Percentiles rank a stretch among this genome's conserved stretches.
These are phyloP conservation scores for Fennellomyces sp. DNA, from an alignment of 371 early-diverging fungal genomes.

Conservation along the genomic window DNA sequence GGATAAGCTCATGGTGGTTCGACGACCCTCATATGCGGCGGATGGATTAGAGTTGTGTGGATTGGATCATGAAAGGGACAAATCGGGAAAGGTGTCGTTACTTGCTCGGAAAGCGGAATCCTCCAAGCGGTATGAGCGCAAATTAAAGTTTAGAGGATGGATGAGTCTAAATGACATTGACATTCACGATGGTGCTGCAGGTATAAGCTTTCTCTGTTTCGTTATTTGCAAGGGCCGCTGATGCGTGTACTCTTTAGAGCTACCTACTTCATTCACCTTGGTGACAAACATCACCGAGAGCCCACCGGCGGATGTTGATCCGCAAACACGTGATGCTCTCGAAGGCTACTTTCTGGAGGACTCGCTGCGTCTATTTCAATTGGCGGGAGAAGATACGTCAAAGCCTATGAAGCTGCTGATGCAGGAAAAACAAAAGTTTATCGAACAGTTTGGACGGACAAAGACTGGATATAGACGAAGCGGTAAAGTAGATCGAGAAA, in stretches of 20 bases:
- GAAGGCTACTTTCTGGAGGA: constrained; percentile 20
- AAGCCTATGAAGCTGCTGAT: constrained; percentile 3
- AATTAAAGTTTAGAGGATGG: constrained; percentile 52
- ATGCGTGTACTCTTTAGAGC: no score
- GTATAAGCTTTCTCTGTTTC: constrained; percentile 12
- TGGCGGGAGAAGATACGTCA: not conserved
- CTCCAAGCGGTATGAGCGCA: constrained; percentile 10
- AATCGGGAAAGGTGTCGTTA: constrained; percentile 8
- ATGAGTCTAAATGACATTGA: constrained; percentile 36
- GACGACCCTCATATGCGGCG: constrained; percentile 29
- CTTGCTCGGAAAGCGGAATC: constrained; percentile 14
- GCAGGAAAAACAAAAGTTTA: constrained; percentile 10
- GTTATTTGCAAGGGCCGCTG: no score
- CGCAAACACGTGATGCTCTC: constrained; percentile 20
- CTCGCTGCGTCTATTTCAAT: constrained; percentile 2
- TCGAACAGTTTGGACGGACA: constrained; percentile 19
- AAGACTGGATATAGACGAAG: constrained; percentile 2
- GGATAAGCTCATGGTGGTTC: constrained; percentile 47
- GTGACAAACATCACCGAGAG: constrained; percentile 2
- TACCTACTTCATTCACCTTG: constrained; percentile 15
- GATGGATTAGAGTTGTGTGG: constrained; percentile 32
- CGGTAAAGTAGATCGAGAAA: constrained; percentile 6
- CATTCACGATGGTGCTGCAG: constrained; percentile 39
- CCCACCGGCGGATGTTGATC: constrained; percentile 13
- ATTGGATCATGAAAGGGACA: constrained; percentile 18